phyloP scores from a whole-genome alignment of 106 monocot species.

The Triglochin maritima region DNA sequence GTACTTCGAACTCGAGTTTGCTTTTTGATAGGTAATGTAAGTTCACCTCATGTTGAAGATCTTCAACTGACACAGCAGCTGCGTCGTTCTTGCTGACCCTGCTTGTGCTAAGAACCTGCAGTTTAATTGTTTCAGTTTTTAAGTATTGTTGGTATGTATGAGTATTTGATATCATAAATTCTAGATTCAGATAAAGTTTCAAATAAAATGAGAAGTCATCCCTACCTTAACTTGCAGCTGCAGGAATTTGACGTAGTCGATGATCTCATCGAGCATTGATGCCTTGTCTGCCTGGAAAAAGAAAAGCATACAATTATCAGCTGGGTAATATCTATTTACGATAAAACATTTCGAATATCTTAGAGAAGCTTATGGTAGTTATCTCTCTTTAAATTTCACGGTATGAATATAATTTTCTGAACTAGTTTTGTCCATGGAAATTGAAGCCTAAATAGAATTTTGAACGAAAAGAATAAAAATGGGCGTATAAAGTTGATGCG shows the following conservation, averaged over 20 bases:
- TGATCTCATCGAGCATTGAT: constrained; percentile 89
- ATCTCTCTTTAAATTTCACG: no score
- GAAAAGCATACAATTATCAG: not conserved
- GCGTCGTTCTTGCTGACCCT: constrained; percentile 64
- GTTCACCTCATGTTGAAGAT: constrained; percentile 49
- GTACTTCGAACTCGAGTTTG: no score
- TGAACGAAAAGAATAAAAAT: no score
- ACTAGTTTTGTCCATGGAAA: no score
- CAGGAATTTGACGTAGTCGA: constrained; percentile 90
- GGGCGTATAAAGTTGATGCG: no score
- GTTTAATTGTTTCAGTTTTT: not conserved
- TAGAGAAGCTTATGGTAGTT: no score
- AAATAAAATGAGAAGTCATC: not conserved
- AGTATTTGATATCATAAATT: not conserved
- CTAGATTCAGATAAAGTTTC: not conserved
- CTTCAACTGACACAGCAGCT: constrained; percentile 47
- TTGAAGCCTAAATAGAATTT: no score
- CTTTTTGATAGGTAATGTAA: not conserved
- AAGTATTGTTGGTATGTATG: no score
- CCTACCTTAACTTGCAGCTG: constrained; percentile 88
- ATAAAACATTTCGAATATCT: no score
- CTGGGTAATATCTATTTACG: no score
- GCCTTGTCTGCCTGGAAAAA: constrained; percentile 73
- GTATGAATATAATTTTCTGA: no score
- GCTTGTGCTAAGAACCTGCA: constrained; percentile 83